Evolutionary conservation across 331 rosid species (phyloP).

Genomic region (Quercus tomentella): DNA sequence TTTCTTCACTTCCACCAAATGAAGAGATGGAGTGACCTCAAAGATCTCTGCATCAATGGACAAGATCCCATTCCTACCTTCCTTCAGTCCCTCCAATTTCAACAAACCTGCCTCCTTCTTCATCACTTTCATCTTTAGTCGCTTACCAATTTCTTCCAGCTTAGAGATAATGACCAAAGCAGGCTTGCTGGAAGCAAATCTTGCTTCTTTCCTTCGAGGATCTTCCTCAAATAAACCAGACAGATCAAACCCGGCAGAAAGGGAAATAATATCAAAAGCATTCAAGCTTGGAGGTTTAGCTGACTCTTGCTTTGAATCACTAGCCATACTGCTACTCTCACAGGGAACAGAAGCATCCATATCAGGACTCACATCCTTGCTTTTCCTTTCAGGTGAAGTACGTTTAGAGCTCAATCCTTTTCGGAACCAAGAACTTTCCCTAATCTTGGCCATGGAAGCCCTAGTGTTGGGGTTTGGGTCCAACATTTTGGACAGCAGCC

Average conservation of each 20-base stretch:
- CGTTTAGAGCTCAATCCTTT: conserved; percentile 38
- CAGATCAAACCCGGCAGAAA: conserved; percentile 64
- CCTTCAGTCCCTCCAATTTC: conserved; percentile 50
- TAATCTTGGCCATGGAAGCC: conserved; percentile 49
- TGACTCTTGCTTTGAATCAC: conserved; percentile 38
- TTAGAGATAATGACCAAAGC: conserved; percentile 61
- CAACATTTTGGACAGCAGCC: conserved; percentile 46
- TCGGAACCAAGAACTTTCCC: conserved; percentile 59
- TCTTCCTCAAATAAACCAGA: conserved; percentile 58
- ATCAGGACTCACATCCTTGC: conserved; percentile 20
- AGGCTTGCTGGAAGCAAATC: conserved; percentile 71
- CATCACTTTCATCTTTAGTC: conserved; percentile 58
- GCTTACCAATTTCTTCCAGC: conserved; percentile 70
- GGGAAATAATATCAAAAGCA: conserved; percentile 80
- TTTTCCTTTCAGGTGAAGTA: conserved; percentile 23
- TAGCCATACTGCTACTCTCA: conserved; percentile 18
- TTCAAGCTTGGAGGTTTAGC: conserved; percentile 56
- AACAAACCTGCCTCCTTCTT: conserved; percentile 65
- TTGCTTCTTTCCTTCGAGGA: conserved; percentile 45
- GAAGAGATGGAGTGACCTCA: conserved; percentile 71
- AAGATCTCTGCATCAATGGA: conserved; percentile 85
- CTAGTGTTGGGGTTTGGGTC: conserved; percentile 73
- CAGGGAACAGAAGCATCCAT: conserved; percentile 28
- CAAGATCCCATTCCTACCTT: conserved; percentile 72
- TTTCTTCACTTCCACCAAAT: conserved; percentile 84